Conservation (phyloP, 2,329 filamentous ascomycete genomes). For the Dactylella cylindrospora region DNA sequence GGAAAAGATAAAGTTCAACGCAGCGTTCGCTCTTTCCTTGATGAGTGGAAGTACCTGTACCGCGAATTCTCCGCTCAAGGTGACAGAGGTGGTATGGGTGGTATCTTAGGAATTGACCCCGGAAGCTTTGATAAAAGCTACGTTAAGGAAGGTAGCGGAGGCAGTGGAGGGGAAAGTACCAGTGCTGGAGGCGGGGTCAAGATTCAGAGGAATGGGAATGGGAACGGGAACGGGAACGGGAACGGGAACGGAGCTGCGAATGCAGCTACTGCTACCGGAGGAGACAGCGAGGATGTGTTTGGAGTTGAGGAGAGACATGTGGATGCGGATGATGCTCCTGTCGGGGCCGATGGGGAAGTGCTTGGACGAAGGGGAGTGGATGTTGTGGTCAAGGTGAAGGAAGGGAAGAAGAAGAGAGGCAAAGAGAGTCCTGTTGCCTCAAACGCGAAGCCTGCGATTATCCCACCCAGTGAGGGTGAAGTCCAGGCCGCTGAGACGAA, state of each 20-base stretch:
- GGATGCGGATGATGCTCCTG: conserved; percentile 16
- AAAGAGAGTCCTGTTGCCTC: not conserved
- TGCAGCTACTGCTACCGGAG: conserved; percentile 6
- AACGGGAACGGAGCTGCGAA: conserved; percentile 10
- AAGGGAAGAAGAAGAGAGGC: conserved; percentile 18
- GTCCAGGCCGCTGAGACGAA: not conserved
- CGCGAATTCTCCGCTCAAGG: conserved; percentile 94
- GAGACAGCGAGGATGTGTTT: conserved; percentile 17
- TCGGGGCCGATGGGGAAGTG: conserved; percentile 27
- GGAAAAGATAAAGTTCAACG: conserved; percentile 98
- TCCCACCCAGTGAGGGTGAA: not conserved
- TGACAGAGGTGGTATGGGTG: conserved; percentile 76
- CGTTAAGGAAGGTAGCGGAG: conserved; percentile 54
- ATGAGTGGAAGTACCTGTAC: conserved; percentile 94
- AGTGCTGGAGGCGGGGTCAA: conserved; percentile 49
- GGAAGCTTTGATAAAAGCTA: conserved; percentile 67
- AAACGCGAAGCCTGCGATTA: not conserved
- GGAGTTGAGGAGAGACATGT: conserved; percentile 19
- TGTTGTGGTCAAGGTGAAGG: conserved; percentile 31
- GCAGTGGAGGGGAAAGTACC: conserved; percentile 18
- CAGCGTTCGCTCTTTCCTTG: conserved; percentile 83
- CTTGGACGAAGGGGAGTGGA: conserved; percentile 21
- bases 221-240: conserved; percentile 12
- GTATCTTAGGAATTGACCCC: conserved; percentile 68
- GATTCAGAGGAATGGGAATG: conserved; percentile 13